Evolutionary conservation across 1,284 basidiomycete species (phyloP).

Genomic region (Wolfiporia cocos): DNA sequence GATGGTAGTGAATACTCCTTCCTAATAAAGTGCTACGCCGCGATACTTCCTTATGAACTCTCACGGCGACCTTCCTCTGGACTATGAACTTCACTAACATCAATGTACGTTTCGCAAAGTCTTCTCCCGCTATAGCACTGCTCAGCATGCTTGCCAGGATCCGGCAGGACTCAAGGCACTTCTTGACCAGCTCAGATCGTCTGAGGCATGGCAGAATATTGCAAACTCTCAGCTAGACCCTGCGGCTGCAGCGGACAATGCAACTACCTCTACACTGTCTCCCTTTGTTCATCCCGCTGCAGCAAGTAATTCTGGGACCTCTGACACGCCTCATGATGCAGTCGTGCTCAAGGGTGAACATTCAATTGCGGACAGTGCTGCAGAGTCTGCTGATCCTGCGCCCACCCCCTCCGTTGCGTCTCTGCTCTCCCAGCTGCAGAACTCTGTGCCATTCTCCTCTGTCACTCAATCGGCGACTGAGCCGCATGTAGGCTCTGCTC

Average conservation of each 20-base stretch:
- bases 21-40: no score
- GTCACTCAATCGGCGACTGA: no score
- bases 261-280: no score
- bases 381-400: background rate
- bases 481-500: no score
- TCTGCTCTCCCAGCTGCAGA: slow-evolving; percentile 59
- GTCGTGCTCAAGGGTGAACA: background rate
- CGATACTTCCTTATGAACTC: no score
- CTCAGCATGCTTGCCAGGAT: slow-evolving; percentile 52
- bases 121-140: no score
- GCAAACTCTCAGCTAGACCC: slow-evolving; percentile 14
- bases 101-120: slow-evolving; percentile 20
- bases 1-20: no score
- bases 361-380: background rate
- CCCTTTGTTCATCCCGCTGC: no score
- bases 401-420: slow-evolving; percentile 43
- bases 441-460: slow-evolving; percentile 11
- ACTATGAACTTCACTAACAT: slow-evolving; percentile 29
- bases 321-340: background rate
- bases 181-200: slow-evolving; percentile 55
- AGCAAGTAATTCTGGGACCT: background rate
- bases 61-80: slow-evolving; percentile 4
- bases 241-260: background rate
- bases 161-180: slow-evolving; percentile 56
- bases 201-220: slow-evolving; percentile 59